Evolutionary conservation across 176 grass and related monocot species (phyloP).

Genomic region (Hyparrhenia diplandra): DNA sequence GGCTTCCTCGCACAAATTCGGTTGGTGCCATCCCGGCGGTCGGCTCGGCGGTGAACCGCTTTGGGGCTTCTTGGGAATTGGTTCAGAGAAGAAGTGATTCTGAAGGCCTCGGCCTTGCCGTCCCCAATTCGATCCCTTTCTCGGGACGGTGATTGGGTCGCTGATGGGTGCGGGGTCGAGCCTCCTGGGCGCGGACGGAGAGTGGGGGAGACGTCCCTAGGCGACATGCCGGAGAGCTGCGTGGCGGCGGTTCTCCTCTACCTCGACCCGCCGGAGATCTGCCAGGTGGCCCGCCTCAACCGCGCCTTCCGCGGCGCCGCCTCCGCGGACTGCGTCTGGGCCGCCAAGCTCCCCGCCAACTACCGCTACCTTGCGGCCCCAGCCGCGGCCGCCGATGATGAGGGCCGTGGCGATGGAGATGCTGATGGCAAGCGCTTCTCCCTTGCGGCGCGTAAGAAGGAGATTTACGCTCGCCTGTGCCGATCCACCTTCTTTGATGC

Average conservation of each 20-base stretch:
- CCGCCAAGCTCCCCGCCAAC: conserved; percentile 67
- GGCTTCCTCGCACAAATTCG: background rate
- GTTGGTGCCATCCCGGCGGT: background rate
- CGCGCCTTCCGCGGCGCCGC: conserved; percentile 70
- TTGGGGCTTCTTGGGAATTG: background rate
- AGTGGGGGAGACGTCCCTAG: conserved; percentile 58
- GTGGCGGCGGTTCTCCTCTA: conserved; percentile 69
- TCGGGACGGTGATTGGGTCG: background rate
- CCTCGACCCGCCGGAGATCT: conserved; percentile 90
- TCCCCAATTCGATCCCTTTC: conserved; percentile 2
- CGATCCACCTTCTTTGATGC: conserved; percentile 60
- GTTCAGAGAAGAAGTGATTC: background rate
- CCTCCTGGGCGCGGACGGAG: conserved; percentile 49
- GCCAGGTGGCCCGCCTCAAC: conserved; percentile 64
- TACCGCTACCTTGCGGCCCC: conserved; percentile 66
- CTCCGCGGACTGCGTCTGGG: conserved; percentile 78
- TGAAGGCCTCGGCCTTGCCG: background rate
- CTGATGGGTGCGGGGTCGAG: conserved; percentile 83
- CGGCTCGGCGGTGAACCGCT: background rate
- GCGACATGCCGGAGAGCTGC: conserved; percentile 96
- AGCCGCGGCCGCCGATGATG: conserved; percentile 43
- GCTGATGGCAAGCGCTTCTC: conserved; percentile 27
- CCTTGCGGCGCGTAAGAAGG: conserved; percentile 44
- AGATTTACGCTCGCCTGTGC: conserved; percentile 72
- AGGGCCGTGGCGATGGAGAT: conserved; percentile 19